Evolutionary conservation across 306 rosid species (phyloP), one percentile per base, ranked within the genome.

Genomic region (Dryas octopetala): DNA sequence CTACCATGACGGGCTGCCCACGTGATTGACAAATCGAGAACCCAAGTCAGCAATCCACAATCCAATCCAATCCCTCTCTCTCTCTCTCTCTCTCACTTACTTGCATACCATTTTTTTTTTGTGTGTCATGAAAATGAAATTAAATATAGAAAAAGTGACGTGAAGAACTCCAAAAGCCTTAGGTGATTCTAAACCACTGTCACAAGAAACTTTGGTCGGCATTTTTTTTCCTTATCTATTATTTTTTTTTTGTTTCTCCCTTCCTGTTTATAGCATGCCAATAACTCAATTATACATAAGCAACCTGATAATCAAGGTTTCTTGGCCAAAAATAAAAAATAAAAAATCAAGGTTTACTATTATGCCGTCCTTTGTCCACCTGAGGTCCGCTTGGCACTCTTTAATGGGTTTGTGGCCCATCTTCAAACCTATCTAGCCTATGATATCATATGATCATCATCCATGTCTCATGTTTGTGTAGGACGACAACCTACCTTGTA

Each of bases 1-100:
- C 98, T 83, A 79, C 84, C 89, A 80, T 85, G 91, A 83, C 85
- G 86, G 87, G 85, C 90, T 80, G 75, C 82, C 96, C 97, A 91
- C 92, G 96, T 89, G 96, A 91, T 93, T 89, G 97, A 86, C 96
- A 80, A 83, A 70, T 70, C 80, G 64, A 75, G 82, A 83, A 78
- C 80, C 83, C 85, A 84, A 84, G 88, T 90, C 93, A 87, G 83
- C 91, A 85, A 77, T 82, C 85, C 83, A 78, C 83, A 86, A 73
- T 28, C 79, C 80, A 54, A 86, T 63, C 74, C 70, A 45, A 80
- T 45, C 72, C 49, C 70, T 61, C 71, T 40, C 43, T 15, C 11
- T 51, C 51, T 50, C 71, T 1, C n/a, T 47, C 23, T 28, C 28
- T 65, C n/a, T 15, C 32, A 45, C 51, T 1, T 9, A 10, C 44